Percentiles rank a stretch among this genome's conserved stretches.
These are phyloP conservation scores for Cadophora luteo-olivacea DNA, from an alignment of 2,329 filamentous ascomycete genomes.

Conservation along the genomic window DNA sequence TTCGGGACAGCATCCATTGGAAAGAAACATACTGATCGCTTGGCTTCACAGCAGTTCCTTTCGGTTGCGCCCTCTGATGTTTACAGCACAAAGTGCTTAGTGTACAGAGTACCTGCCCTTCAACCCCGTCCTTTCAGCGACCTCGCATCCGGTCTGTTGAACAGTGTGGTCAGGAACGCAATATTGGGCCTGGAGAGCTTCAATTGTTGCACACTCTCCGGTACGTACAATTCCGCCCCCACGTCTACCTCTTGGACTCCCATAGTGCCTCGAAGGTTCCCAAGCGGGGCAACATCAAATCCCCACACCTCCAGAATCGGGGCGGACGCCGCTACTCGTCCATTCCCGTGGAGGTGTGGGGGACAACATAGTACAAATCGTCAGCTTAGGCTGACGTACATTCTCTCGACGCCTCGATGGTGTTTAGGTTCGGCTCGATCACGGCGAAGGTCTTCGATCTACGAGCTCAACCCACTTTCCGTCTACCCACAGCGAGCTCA, in stretches of 20 bases:
- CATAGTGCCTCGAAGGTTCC: neutral
- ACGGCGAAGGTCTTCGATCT: neutral
- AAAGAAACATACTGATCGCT: neutral
- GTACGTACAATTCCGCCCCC: slow-evolving; percentile 1
- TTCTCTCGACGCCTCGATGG: neutral
- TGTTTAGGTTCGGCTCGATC: slow-evolving; percentile 8
- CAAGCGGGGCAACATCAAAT: neutral
- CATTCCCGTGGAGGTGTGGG: neutral
- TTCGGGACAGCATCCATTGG: slow-evolving; percentile 1
- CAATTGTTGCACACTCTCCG: neutral
- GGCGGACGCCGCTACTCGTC: neutral
- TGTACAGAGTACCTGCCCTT: neutral
- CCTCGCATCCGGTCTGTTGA: neutral
- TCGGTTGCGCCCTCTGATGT: neutral
- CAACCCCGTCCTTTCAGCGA: neutral
- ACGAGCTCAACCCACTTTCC: neutral
- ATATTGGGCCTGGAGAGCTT: neutral
- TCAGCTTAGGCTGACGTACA: slow-evolving; percentile 8
- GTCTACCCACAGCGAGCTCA: neutral
- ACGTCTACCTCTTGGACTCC: neutral
- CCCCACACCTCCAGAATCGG: neutral
- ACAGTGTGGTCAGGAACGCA: neutral
- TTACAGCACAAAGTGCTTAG: neutral
- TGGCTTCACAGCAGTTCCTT: neutral
- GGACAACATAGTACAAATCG: slow-evolving; percentile 2